These are phyloP conservation scores for Leishmania aethiopica DNA, from an alignment of 208 protist genomes.

Conservation along the genomic window DNA sequence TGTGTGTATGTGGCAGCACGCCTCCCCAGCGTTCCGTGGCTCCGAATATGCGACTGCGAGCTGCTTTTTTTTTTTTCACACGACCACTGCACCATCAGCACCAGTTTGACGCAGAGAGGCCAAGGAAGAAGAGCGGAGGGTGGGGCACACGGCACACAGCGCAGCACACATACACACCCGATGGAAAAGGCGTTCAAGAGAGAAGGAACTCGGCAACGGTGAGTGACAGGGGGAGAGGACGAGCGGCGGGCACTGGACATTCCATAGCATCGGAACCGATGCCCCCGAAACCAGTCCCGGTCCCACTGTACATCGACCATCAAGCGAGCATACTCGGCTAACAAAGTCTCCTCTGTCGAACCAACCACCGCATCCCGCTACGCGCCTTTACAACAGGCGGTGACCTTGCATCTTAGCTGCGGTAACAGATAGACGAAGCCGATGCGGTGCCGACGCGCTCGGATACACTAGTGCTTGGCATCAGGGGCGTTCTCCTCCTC, in stretches of 20 bases:
- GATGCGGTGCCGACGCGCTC: background rate
- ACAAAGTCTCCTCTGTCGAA: background rate
- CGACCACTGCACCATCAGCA: background rate
- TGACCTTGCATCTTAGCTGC: background rate
- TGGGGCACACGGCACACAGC: background rate
- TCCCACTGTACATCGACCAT: background rate
- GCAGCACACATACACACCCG: background rate
- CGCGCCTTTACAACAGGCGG: no score
- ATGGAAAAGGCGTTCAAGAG: background rate
- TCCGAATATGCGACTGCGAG: background rate
- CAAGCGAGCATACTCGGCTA: background rate
- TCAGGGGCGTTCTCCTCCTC: slow-evolving; percentile 17
- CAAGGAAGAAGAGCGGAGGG: slow-evolving; percentile 14
- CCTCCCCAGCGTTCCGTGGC: background rate
- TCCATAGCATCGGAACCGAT: background rate
- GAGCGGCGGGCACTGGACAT: background rate
- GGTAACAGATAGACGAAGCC: background rate
- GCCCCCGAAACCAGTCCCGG: background rate
- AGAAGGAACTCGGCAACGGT: background rate
- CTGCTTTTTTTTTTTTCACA: background rate
- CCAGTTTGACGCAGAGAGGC: background rate
- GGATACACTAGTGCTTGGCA: slow-evolving; percentile 14
- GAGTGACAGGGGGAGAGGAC: background rate
- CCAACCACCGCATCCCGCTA: background rate
- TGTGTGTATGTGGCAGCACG: background rate